Evolutionary conservation across 2,329 filamentous ascomycete genomes (phyloP), one percentile per base, ranked within the genome.

Genomic region (Penicillium sp.): DNA sequence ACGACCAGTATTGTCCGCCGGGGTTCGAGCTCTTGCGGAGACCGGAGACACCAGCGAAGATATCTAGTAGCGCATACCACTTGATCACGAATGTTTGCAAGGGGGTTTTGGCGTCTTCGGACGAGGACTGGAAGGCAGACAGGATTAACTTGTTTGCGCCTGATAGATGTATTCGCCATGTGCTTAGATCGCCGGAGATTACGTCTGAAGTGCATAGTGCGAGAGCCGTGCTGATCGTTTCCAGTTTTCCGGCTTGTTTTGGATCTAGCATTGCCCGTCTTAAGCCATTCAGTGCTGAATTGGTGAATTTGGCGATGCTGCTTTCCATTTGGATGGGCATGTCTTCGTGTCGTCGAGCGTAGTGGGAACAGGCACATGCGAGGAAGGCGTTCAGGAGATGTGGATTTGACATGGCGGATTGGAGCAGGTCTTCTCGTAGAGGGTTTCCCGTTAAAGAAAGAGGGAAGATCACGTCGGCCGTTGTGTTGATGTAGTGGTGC

Each of bases 161-260:
- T 29, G 53, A 37, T 3, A 55, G 39, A 27, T 55, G 53, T 21
- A 55, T 55, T 35, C 53, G 27, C 53, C 53, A 55, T 22, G 53
- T 50, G 35, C 49, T 55, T 26, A 55, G 42, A 27, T 49, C 53
- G 27, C 53, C 53, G 21, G 46, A 50, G 31, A 55, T 55, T 19
- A 55, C 53, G 29, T 55, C 53, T 22, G 53, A 55, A 19, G 53
- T 55, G 39, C 53, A 55, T 26, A 55, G 21, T 29, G 53, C 53
- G n/a, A 55, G 53, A 10, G 53, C 53, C 5, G 53, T 55, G 47
- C 47, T 55, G 43, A 55, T 42, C 10, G 53, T 55, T n/a, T 49
- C 47, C 16, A 51, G 29, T 42, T 51, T 49, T 2, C 42, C 42
- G 42, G 53, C 53, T 44, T 55, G 46, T 2, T 45, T 46, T 14